Conservation (phyloP, 768 basidiomycete species). For the Cystobasidium ongulense region DNA sequence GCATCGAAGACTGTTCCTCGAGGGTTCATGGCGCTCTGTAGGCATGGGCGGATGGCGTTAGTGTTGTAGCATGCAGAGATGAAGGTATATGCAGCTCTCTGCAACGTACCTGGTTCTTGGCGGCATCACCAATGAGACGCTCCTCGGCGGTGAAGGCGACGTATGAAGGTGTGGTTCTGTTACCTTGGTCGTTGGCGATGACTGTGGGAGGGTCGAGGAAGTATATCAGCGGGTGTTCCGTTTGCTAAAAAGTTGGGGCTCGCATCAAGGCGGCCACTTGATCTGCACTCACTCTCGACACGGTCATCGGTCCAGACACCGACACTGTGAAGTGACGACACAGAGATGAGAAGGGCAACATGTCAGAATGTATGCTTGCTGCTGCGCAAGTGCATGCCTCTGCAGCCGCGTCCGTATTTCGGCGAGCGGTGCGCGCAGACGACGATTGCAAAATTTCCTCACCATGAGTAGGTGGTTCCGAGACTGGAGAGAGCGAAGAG, state of each 20-base stretch:
- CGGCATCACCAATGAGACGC: conserved; percentile 97
- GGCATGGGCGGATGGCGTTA: neutral
- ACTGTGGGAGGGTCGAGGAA: conserved; percentile 55
- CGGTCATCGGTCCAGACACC: conserved; percentile 99
- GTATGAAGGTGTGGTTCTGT: conserved; percentile 51
- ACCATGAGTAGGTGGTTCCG: conserved; percentile 34
- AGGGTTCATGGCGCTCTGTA: conserved; percentile 99
- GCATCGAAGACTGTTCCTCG: conserved; percentile 96
- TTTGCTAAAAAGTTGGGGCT: conserved; percentile 97
- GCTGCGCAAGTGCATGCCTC: neutral
- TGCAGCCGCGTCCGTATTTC: no score
- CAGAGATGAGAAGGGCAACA: neutral
- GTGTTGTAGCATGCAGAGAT: conserved; percentile 44
- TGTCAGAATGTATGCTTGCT: neutral
- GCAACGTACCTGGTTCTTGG: conserved; percentile 75
- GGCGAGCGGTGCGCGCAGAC: neutral
- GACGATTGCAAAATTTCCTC: conserved; percentile 12
- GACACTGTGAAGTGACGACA: conserved; percentile 51
- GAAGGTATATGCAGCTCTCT: neutral
- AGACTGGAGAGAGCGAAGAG: neutral
- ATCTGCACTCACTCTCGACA: conserved; percentile 58
- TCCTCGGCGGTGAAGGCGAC: conserved; percentile 55
- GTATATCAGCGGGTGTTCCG: conserved; percentile 70
- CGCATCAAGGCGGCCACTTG: conserved; percentile 36
- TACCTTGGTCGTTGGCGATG: conserved; percentile 46